Conservation (phyloP, 2,329 filamentous ascomycete species). For the Penicillium sp. region DNA sequence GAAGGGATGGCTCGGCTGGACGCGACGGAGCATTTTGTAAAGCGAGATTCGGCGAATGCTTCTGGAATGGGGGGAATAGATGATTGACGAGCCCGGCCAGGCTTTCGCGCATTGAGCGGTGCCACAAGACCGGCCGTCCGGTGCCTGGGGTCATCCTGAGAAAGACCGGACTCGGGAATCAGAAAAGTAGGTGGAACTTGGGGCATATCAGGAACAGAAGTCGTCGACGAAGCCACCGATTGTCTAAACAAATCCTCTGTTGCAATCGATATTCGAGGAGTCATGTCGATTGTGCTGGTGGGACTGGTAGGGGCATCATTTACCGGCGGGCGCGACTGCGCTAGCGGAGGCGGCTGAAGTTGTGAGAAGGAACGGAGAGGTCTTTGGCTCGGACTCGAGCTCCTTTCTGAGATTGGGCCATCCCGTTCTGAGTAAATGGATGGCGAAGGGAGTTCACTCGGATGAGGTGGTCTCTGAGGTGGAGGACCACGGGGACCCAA, state of each 20-base stretch:
- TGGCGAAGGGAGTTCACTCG: constrained; percentile 38
- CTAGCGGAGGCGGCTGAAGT: constrained; percentile 22
- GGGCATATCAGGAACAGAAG: constrained; percentile 34
- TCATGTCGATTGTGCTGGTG: constrained; percentile 24
- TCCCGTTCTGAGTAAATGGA: constrained; percentile 38
- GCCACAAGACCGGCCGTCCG: constrained; percentile 33
- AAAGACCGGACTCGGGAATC: constrained; percentile 21
- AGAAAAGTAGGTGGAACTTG: constrained; percentile 21
- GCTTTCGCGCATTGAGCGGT: constrained; percentile 31
- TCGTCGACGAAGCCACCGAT: constrained; percentile 30
- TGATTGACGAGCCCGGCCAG: constrained; percentile 60
- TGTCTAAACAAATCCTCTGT: constrained; percentile 33
- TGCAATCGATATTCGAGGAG: constrained; percentile 28
- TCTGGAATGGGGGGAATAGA: constrained; percentile 75
- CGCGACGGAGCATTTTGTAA: constrained; percentile 59
- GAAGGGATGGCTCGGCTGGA: constrained; percentile 73
- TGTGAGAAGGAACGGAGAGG: constrained; percentile 32
- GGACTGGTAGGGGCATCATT: constrained; percentile 22
- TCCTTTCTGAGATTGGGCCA: constrained; percentile 27
- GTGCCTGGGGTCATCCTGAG: constrained; percentile 26
- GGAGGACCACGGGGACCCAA: constrained; percentile 37
- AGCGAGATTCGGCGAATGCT: constrained; percentile 58
- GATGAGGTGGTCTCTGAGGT: constrained; percentile 45
- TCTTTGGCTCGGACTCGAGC: constrained; percentile 23
- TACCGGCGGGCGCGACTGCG: constrained; percentile 18